These are phyloP conservation scores for Trebouxia gelatinosa DNA, from an alignment of 163 green algal genomes.

Conservation along the genomic window DNA sequence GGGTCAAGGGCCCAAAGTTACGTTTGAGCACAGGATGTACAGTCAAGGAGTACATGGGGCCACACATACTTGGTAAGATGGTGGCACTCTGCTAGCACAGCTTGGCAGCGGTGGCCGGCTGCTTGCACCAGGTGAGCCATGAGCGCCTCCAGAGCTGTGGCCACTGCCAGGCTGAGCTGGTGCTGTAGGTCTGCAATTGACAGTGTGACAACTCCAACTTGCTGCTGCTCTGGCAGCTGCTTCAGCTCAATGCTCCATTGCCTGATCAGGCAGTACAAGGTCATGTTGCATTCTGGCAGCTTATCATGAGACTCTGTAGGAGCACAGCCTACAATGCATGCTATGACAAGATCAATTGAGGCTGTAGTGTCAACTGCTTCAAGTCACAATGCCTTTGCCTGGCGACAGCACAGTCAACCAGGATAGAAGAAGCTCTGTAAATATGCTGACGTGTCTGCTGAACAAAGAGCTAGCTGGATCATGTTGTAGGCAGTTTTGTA, in stretches of 20 bases:
- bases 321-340: too few relatives aligned
- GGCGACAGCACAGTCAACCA: too few relatives aligned
- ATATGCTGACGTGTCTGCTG: too few relatives aligned
- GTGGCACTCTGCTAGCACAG: not conserved
- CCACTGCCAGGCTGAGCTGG: not conserved
- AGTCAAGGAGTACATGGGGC: too few relatives aligned
- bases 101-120: not conserved
- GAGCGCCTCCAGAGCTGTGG: not conserved
- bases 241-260: conserved; percentile 22
- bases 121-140: not conserved
- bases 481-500: too few relatives aligned
- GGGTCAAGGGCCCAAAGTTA: too few relatives aligned
- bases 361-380: too few relatives aligned
- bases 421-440: too few relatives aligned
- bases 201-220: conserved; percentile 6
- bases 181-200: conserved; percentile 12
- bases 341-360: too few relatives aligned
- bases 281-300: not conserved
- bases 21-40: too few relatives aligned
- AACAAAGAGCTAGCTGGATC: too few relatives aligned
- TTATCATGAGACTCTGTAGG: not conserved
- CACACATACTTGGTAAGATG: conserved; percentile 1
- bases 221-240: not conserved
- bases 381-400: too few relatives aligned
- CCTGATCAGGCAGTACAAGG: not conserved